Evolutionary conservation across 2,329 filamentous ascomycete species (phyloP).

Genomic region (Paraconiothyrium brasiliense): DNA sequence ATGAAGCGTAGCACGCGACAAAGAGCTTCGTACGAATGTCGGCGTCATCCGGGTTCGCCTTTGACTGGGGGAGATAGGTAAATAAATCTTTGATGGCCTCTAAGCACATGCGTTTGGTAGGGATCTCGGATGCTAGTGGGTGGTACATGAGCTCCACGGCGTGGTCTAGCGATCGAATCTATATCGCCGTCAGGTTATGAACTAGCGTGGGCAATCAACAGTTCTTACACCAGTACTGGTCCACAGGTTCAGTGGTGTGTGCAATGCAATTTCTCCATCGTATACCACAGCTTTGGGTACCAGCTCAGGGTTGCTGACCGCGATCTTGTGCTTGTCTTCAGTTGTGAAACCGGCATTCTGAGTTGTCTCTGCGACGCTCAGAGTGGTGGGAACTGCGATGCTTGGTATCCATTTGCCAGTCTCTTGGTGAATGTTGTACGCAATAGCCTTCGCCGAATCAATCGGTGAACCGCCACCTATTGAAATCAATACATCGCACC

Average conservation of each 20-base stretch:
- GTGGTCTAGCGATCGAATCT: conserved; percentile 64
- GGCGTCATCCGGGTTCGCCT: conserved; percentile 56
- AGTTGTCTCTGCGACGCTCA: conserved; percentile 65
- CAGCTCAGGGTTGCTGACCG: conserved; percentile 57
- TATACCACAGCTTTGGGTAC: conserved; percentile 61
- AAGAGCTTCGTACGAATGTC: conserved; percentile 62
- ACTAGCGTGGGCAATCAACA: neutral
- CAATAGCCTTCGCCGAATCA: conserved; percentile 55
- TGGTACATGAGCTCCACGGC: conserved; percentile 66
- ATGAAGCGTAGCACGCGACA: conserved; percentile 62
- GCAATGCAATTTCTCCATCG: conserved; percentile 60
- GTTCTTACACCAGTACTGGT: conserved; percentile 58
- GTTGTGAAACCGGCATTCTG: conserved; percentile 62
- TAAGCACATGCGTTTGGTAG: conserved; percentile 57
- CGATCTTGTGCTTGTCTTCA: conserved; percentile 61
- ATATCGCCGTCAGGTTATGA: conserved; percentile 16
- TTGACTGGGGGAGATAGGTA: conserved; percentile 61
- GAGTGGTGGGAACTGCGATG: conserved; percentile 50
- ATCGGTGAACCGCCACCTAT: conserved; percentile 62
- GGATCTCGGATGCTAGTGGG: conserved; percentile 61
- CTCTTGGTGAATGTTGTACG: conserved; percentile 50
- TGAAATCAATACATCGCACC: conserved; percentile 46
- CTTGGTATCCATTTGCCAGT: conserved; percentile 50
- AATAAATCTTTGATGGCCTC: conserved; percentile 62
- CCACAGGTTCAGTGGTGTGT: conserved; percentile 62